Base-by-base conservation (phyloP, 257 asterid species). In the Sherardia arvensis region DNA sequence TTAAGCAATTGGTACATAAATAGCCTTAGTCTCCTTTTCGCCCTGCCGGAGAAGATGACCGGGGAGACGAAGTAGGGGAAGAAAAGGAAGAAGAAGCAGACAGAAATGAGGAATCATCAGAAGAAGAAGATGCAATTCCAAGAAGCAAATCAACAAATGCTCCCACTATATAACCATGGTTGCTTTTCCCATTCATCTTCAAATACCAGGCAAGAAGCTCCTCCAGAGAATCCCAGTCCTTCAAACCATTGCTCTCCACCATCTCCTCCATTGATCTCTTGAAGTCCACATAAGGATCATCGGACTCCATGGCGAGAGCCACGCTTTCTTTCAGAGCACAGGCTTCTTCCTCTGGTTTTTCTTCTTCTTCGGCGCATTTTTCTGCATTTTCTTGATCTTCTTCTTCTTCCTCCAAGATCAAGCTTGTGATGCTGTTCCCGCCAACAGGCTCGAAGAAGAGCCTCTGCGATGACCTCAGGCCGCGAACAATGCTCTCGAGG, bases 201-300 rank as follows among this genome's bases (percentile, higher is more conserved):
- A 91, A 66, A 38, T 91, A 91, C 94, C 98, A 91, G 9, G 80
- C 83, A 12, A 91, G 73, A 72, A 91, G 62, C 74, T 88, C 95
- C 66, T 91, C 95, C 64, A 91, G 59, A 26, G 84, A 60, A 27
- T 86, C 95, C 98, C 98, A 91, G 15, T 85, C 92, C 73, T 83
- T 77, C 45, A 88, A 10, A 2, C 89, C 95, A 61, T 83, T 84
- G 45, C 73, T 76, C 81, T 88, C 92, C 81, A 91, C 90, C 98
- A 91, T 88, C 34, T 91, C 98, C 36, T 76, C 71, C 90, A 91
- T 91, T 4, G 98, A 91, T 47, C 64, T 80, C 86, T 80, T 91
- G 94, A 91, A 91, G 58, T 91, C 98, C 70, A 62, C 14, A 63
- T 81, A 91, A 14, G 98, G 98, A 66, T 91, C 85, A 0, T 85